A percentile compares a stretch with the other conserved stretches of the same genome.
Evolutionary conservation across 208 protist species (phyloP).

Genomic region (Trypanosoma avium): DNA sequence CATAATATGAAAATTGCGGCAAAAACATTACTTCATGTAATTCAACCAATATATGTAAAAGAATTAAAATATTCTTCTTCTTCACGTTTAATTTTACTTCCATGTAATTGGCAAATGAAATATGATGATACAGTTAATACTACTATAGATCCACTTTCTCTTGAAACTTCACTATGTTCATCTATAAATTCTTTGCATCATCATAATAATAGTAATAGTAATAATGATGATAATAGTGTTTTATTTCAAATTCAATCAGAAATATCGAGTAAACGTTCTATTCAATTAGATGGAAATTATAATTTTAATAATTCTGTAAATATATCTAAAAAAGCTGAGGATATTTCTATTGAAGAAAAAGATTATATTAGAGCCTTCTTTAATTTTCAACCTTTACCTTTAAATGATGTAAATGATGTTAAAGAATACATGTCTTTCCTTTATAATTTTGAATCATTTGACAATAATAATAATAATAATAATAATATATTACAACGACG

Average conservation of each 20-base stretch:
- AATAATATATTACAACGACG: not conserved
- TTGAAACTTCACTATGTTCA: not conserved
- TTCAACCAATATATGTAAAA: not conserved
- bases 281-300: not conserved
- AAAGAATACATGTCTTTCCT: conserved; percentile 1
- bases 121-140: not conserved
- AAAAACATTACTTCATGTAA: not conserved
- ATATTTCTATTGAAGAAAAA: not conserved
- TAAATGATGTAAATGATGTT: conserved; percentile 1
- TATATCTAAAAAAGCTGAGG: not conserved
- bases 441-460: not conserved
- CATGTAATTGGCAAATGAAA: not conserved
- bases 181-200: not conserved
- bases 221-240: not conserved
- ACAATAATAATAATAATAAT: not conserved
- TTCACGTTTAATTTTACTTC: conserved; percentile 8
- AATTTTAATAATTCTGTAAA: too few species aligned
- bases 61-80: not conserved
- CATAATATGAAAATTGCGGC: not conserved
- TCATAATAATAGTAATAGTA: not conserved
- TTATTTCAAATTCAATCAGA: not conserved
- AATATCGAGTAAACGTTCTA: not conserved
- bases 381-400: conserved; percentile 8
- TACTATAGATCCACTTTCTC: not conserved
- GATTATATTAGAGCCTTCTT: conserved; percentile 16